Conservation (phyloP, 2,329 filamentous ascomycete genomes). For the Aureobasidium sp. region DNA sequence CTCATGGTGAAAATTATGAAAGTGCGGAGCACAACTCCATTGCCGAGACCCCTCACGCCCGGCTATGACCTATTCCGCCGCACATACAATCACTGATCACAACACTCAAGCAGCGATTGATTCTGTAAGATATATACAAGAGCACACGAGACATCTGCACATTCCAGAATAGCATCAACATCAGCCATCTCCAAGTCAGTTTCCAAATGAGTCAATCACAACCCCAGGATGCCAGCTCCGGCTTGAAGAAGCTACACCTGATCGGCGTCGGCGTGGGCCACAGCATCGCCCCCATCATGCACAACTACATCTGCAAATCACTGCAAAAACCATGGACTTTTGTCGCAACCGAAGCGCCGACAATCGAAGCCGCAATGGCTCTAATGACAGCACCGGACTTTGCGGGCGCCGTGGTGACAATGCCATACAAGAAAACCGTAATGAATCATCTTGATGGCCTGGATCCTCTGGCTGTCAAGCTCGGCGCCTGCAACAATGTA, state of each 20-base stretch:
- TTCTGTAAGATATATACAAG: not conserved
- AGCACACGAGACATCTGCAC: not conserved
- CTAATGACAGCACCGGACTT: slow-evolving; percentile 27
- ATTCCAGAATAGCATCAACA: not conserved
- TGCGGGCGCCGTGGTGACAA: slow-evolving; percentile 34
- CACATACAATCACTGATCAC: not conserved
- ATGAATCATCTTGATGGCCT: slow-evolving; percentile 33
- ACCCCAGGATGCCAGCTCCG: not conserved
- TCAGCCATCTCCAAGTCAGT: not conserved
- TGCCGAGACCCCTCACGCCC: too few species aligned
- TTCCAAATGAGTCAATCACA: not conserved
- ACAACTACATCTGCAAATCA: slow-evolving; percentile 34
- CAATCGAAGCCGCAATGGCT: slow-evolving; percentile 28
- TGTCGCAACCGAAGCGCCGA: slow-evolving; percentile 28
- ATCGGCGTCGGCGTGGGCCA: slow-evolving; percentile 36
- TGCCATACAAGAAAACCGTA: slow-evolving; percentile 38
- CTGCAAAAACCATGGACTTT: slow-evolving; percentile 34
- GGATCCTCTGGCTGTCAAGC: slow-evolving; percentile 30
- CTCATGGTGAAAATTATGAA: too few species aligned
- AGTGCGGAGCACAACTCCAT: too few species aligned
- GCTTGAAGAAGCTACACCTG: slow-evolving; percentile 26
- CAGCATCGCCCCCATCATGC: slow-evolving; percentile 37
- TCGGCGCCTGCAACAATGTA: slow-evolving; percentile 36
- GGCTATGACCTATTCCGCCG: too few species aligned
- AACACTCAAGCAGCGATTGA: not conserved